Evolutionary conservation across 352 stramenopile genomes (phyloP).

Genomic region (Globisporangium sylvaticum): DNA sequence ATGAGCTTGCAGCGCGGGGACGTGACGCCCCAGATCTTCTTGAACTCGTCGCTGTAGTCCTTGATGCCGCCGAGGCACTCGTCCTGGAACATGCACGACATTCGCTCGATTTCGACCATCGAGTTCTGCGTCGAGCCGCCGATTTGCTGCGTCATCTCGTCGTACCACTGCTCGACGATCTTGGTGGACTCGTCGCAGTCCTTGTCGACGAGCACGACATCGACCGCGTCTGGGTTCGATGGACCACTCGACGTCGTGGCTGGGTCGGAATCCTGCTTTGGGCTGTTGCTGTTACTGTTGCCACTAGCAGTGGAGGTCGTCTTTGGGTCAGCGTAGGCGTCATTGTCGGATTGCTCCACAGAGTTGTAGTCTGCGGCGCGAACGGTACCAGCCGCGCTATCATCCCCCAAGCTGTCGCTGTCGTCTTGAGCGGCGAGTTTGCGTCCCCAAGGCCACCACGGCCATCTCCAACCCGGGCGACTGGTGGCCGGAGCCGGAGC

Average conservation of each 20-base stretch:
- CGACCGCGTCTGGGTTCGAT: not conserved
- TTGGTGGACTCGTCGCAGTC: slow-evolving; percentile 22
- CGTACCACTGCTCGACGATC: slow-evolving; percentile 36
- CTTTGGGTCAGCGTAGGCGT: not conserved
- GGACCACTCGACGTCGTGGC: not conserved
- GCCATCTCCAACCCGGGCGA: not conserved
- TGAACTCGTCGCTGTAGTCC: slow-evolving; percentile 43
- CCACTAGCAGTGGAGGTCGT: not conserved
- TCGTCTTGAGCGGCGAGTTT: not conserved
- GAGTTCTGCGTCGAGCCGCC: slow-evolving; percentile 27
- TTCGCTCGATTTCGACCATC: slow-evolving; percentile 47
- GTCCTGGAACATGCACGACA: slow-evolving; percentile 48
- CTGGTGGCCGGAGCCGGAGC: slow-evolving; percentile 4
- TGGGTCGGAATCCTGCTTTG: not conserved
- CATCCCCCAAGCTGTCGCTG: not conserved
- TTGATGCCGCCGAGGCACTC: slow-evolving; percentile 39
- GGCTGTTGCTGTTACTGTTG: not conserved
- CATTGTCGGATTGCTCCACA: not conserved
- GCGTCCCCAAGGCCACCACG: not conserved
- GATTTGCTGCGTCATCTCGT: slow-evolving; percentile 27
- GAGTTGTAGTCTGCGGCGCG: not conserved
- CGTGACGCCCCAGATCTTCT: slow-evolving; percentile 31
- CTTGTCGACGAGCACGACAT: slow-evolving; percentile 18
- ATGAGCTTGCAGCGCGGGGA: not conserved
- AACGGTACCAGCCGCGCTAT: not conserved